phyloP scores from a whole-genome alignment of 2,329 filamentous ascomycete species.

The Ploettnerulaceae sp. region DNA sequence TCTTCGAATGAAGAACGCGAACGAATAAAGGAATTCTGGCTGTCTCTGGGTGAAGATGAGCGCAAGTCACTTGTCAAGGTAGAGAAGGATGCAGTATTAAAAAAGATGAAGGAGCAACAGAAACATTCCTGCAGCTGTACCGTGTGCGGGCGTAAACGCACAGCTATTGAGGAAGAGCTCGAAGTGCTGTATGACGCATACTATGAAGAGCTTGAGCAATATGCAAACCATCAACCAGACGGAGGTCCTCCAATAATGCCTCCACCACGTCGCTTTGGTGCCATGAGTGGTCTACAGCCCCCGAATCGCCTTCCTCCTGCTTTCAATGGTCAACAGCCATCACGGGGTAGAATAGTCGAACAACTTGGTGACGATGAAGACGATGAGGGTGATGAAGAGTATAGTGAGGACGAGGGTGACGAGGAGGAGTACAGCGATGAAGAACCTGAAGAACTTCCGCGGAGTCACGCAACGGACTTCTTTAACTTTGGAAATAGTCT shows the following conservation, averaged over 20 bases:
- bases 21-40: slow-evolving; percentile 97
- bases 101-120: slow-evolving; percentile 99
- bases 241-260: slow-evolving; percentile 66
- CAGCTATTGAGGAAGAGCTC: slow-evolving; percentile 94
- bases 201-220: slow-evolving; percentile 96
- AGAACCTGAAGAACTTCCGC: slow-evolving; percentile 58
- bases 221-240: slow-evolving; percentile 79
- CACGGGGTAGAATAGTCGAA: slow-evolving; percentile 68
- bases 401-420: slow-evolving; percentile 45
- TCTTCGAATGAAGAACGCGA: slow-evolving; percentile 91
- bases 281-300: slow-evolving; percentile 50
- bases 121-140: slow-evolving; percentile 98
- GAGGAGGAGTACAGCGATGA: slow-evolving; percentile 68
- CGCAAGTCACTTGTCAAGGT: slow-evolving; percentile 94
- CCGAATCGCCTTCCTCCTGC: slow-evolving; percentile 53
- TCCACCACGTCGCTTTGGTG: slow-evolving; percentile 58
- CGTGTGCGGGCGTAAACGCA: slow-evolving; percentile 92
- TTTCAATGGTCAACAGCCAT: slow-evolving; percentile 63
- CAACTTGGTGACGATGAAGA: slow-evolving; percentile 47
- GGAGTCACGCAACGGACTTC: slow-evolving; percentile 73
- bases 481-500: slow-evolving; percentile 97
- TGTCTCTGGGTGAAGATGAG: slow-evolving; percentile 88
- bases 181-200: slow-evolving; percentile 98
- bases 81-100: slow-evolving; percentile 94
- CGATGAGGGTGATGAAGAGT: slow-evolving; percentile 44